These are phyloP conservation scores for Olyra latifolia DNA, from an alignment of 176 grass and related monocot genomes.

Conservation along the genomic window DNA sequence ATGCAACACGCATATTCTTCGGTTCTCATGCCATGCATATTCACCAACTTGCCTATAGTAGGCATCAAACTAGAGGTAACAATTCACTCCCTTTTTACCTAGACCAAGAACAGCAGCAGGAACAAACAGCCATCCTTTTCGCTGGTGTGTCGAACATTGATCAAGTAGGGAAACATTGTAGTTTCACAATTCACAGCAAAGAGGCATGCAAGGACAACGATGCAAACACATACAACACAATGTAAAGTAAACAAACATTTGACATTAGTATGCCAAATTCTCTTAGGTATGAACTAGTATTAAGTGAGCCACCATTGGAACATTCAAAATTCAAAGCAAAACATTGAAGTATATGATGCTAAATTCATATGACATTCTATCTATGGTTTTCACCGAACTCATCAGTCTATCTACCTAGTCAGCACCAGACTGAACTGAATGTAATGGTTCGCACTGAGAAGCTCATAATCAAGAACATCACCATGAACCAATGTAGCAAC, in stretches of 20 bases:
- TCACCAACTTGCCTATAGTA: background rate
- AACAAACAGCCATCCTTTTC: background rate
- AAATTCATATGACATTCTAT: background rate
- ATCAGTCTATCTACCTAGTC: conserved; percentile 9
- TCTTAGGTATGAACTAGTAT: too few species aligned
- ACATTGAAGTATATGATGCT: background rate
- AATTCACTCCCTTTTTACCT: background rate
- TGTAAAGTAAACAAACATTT: conserved; percentile 12
- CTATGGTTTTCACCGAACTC: background rate
- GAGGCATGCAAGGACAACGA: background rate
- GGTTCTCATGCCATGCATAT: background rate
- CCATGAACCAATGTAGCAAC: background rate
- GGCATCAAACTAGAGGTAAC: background rate
- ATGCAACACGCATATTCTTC: background rate
- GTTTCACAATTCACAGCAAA: too few species aligned
- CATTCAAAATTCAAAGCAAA: conserved; percentile 24
- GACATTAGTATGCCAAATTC: too few species aligned
- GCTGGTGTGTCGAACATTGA: background rate
- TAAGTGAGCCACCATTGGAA: background rate
- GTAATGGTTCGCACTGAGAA: background rate
- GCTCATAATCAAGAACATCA: background rate
- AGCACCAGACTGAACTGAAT: background rate
- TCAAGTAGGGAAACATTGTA: background rate
- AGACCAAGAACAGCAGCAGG: background rate
- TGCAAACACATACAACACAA: background rate